Conservation (phyloP, 495 filamentous ascomycete species). For the Hypomontagnella submonticulosa region DNA sequence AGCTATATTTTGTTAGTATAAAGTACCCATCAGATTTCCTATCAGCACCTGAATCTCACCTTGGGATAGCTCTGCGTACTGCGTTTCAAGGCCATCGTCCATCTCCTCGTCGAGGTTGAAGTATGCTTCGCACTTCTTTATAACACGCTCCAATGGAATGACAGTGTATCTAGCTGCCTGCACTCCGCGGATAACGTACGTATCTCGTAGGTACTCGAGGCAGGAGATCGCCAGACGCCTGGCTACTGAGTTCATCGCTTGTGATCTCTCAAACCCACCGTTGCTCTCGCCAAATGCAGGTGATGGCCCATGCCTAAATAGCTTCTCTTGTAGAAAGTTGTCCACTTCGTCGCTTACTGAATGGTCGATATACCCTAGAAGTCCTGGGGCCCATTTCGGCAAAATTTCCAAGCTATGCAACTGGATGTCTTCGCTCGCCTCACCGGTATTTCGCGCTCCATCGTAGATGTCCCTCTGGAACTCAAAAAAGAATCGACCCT, state of each 20-base stretch:
- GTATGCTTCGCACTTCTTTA: slow-evolving; percentile 56
- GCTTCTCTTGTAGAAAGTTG: slow-evolving; percentile 63
- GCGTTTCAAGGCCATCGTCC: slow-evolving; percentile 47
- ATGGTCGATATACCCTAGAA: slow-evolving; percentile 71
- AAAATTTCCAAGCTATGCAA: slow-evolving; percentile 60
- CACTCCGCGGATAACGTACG: slow-evolving; percentile 51
- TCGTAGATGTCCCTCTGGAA: slow-evolving; percentile 54
- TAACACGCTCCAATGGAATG: slow-evolving; percentile 52
- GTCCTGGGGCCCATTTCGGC: slow-evolving; percentile 72
- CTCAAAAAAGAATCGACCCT: slow-evolving; percentile 57
- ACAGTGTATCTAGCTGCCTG: slow-evolving; percentile 58
- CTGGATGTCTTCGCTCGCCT: slow-evolving; percentile 43
- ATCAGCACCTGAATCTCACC: slow-evolving; percentile 49
- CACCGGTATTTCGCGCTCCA: slow-evolving; percentile 41
- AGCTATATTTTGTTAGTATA: slow-evolving; percentile 48
- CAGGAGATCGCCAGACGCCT: slow-evolving; percentile 56
- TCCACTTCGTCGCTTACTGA: slow-evolving; percentile 65
- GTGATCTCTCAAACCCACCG: slow-evolving; percentile 37
- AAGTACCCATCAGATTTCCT: background rate
- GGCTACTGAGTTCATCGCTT: slow-evolving; percentile 47
- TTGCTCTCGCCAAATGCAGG: slow-evolving; percentile 44
- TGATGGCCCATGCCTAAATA: slow-evolving; percentile 61
- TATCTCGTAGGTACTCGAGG: slow-evolving; percentile 60
- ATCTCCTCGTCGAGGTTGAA: slow-evolving; percentile 52
- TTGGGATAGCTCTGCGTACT: slow-evolving; percentile 53